A percentile compares a stretch with the other conserved stretches of the same genome.
These are phyloP conservation scores for Cytospora paraplurivora DNA, from an alignment of 2,329 filamentous ascomycete genomes.

Conservation along the genomic window DNA sequence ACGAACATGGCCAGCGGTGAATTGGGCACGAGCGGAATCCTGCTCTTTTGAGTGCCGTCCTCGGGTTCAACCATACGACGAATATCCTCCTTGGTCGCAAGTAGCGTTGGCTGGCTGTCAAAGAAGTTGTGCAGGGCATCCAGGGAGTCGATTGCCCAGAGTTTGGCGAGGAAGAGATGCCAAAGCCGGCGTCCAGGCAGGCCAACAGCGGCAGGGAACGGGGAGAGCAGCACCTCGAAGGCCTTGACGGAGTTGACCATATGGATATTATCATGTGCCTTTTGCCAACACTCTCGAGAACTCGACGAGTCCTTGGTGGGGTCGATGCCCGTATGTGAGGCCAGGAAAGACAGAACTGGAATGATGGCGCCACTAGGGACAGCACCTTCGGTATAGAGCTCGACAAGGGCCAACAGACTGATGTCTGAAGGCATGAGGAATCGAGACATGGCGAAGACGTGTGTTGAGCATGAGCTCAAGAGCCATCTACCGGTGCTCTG, in stretches of 20 bases:
- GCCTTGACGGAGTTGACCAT: slow-evolving; percentile 58
- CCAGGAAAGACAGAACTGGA: slow-evolving; percentile 45
- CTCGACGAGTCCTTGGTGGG: slow-evolving; percentile 33
- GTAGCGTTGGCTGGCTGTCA: slow-evolving; percentile 55
- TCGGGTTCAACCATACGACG: slow-evolving; percentile 57
- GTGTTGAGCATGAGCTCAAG: slow-evolving; percentile 3
- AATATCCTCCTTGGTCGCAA: slow-evolving; percentile 64
- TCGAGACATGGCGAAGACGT: slow-evolving; percentile 61
- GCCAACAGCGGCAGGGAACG: slow-evolving; percentile 54
- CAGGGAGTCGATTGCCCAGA: slow-evolving; percentile 84
- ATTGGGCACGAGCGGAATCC: slow-evolving; percentile 66
- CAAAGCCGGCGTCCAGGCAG: slow-evolving; percentile 81
- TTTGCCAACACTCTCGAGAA: slow-evolving; percentile 46
- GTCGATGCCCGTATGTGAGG: slow-evolving; percentile 46
- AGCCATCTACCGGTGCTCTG: neutral
- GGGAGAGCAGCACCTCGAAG: slow-evolving; percentile 60
- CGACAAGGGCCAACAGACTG: slow-evolving; percentile 75
- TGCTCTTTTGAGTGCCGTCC: slow-evolving; percentile 46
- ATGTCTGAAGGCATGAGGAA: slow-evolving; percentile 90
- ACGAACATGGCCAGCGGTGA: slow-evolving; percentile 84
- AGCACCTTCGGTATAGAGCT: slow-evolving; percentile 75
- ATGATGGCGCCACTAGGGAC: slow-evolving; percentile 46
- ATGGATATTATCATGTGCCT: slow-evolving; percentile 52
- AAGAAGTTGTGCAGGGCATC: slow-evolving; percentile 82
- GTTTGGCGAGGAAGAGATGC: slow-evolving; percentile 76